Base-by-base conservation (phyloP, 2,329 filamentous ascomycete species). In the Arachnomyces sp. region DNA sequence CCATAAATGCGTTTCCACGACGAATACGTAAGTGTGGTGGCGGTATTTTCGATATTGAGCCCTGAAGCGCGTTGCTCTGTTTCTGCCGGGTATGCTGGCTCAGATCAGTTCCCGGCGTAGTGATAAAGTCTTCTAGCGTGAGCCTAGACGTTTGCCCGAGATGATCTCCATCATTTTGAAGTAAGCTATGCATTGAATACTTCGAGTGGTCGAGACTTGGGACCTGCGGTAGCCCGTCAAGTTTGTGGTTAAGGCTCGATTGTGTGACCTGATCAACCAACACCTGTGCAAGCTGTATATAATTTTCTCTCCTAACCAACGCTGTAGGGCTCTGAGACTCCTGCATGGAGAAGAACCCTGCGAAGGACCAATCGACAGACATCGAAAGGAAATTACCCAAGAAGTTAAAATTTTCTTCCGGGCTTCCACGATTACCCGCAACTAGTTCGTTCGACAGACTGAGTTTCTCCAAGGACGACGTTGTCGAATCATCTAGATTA, bases 11-110 rank as follows among this genome's bases (percentile, higher is more conserved):
- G 30, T 73, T 71, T 7, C 67, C 69, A 25, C 76, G 71, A 38
- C 69, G 70, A 9, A 80, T 59, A 29, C 70, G 68, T 25, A 81
- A 52, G 50, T 75, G 70, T 2, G 74, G 74, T 1, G 71, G 57
- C 12, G 59, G 57, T n/a, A 79, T 52, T 16, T 60, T 63, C 28
- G 60, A 60, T 41, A 68, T 65, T 28, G 59, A 57, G 37, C 54
- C 57, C 49, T 25, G 20, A 25, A 25, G 9, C 5, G 20, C 5
- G 20, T 49, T 57, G 16, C 45, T 13, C 18, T 58, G 55, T 46
- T 56, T 60, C 14, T 50, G 49, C 11, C 54, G 49, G 18, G 48
- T 42, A 16, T 49, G 51, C 18, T 46, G 48, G 13, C 53, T 45
- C 18, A 44, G 32, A 31, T 47, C 43, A 32, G 44, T 34, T 31